A percentile compares a stretch with the other conserved stretches of the same genome.
Conservation (phyloP, 345 rosid genomes). For the Lepidium africanum region DNA sequence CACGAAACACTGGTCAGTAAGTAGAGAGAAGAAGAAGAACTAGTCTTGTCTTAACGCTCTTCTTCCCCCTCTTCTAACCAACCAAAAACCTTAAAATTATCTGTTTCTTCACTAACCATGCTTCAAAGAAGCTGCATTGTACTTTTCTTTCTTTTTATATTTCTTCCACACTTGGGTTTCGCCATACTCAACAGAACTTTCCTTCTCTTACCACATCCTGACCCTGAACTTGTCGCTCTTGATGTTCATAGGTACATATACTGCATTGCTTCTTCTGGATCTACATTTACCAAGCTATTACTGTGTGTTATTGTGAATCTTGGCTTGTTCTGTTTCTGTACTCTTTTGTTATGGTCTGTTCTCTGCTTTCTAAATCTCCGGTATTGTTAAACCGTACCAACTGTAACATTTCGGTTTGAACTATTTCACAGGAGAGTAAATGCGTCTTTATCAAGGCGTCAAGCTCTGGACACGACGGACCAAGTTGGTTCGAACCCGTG, state of each 20-base stretch:
- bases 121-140: slow-evolving; percentile 44
- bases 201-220: slow-evolving; percentile 57
- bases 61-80: not conserved
- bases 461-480: slow-evolving; percentile 39
- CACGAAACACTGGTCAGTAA: slow-evolving; percentile 8
- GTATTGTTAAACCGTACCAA: not conserved
- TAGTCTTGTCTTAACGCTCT: slow-evolving; percentile 7
- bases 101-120: slow-evolving; percentile 15
- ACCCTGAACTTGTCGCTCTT: slow-evolving; percentile 70
- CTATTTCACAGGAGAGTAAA: slow-evolving; percentile 55
- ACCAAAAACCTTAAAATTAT: not conserved
- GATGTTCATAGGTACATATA: slow-evolving; percentile 63
- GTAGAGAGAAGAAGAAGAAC: slow-evolving; percentile 3
- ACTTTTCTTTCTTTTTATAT: slow-evolving; percentile 34
- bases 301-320: not conserved
- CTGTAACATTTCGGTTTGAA: not conserved
- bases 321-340: not conserved
- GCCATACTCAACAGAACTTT: slow-evolving; percentile 54
- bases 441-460: slow-evolving; percentile 72
- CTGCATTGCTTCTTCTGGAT: not conserved
- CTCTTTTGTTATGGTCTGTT: not conserved
- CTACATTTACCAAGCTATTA: not conserved
- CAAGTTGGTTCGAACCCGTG: slow-evolving; percentile 38
- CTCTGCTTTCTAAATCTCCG: not conserved
- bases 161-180: slow-evolving; percentile 22